These are phyloP conservation scores for Hymenoscyphus occultus DNA, from an alignment of 2,329 filamentous ascomycete species.

Conservation along the genomic window DNA sequence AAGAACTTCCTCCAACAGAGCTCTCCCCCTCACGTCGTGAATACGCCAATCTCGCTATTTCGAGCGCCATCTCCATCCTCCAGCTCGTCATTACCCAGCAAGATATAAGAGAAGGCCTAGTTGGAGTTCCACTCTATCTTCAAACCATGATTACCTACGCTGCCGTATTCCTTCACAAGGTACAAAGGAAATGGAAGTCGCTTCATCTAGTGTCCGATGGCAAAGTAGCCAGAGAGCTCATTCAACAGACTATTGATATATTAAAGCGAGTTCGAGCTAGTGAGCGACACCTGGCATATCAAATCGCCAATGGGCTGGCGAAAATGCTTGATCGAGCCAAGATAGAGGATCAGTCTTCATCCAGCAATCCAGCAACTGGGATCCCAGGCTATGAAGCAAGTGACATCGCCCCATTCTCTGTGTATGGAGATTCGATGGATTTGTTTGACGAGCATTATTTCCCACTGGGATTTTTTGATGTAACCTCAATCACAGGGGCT, in stretches of 20 bases:
- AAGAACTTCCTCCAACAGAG: not conserved
- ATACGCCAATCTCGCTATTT: constrained; percentile 24
- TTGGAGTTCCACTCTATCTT: constrained; percentile 39
- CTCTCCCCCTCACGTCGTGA: constrained; percentile 25
- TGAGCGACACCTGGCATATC: constrained; percentile 39
- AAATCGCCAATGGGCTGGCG: constrained; percentile 39
- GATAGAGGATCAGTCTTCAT: not conserved
- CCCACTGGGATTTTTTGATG: constrained; percentile 28
- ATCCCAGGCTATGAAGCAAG: not conserved
- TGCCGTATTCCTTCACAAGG: constrained; percentile 40
- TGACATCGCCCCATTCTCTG: constrained; percentile 19
- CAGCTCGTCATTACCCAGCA: constrained; percentile 37
- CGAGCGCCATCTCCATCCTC: constrained; percentile 32
- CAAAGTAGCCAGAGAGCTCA: not conserved
- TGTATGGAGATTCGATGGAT: constrained; percentile 31
- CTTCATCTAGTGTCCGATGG: constrained; percentile 37
- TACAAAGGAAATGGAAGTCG: constrained; percentile 37
- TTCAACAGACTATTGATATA: constrained; percentile 34
- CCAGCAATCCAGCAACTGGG: not conserved
- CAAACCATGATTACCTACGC: constrained; percentile 41
- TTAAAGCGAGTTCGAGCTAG: constrained; percentile 35
- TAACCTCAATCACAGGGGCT: constrained; percentile 9
- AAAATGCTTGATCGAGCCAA: constrained; percentile 36
- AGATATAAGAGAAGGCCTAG: constrained; percentile 35
- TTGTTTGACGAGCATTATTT: constrained; percentile 24